A percentile compares a stretch with the other conserved stretches of the same genome.
phyloP scores from a whole-genome alignment of 306 rosid genomes.

The Fragaria ananassa region DNA sequence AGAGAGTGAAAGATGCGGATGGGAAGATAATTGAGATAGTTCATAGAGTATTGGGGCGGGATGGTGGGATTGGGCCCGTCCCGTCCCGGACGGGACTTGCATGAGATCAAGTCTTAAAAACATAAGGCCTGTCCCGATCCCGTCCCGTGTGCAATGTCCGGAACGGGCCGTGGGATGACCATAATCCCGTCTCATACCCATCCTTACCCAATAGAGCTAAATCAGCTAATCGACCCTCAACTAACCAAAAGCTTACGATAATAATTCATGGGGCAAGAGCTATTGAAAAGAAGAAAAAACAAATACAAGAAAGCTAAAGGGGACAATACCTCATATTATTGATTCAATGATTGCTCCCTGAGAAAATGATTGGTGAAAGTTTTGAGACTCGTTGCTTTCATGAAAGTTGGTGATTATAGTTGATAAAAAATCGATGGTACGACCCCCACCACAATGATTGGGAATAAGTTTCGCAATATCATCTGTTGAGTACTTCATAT shows the following conservation, averaged over 20 bases:
- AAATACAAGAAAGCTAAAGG: background rate
- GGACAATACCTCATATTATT: background rate
- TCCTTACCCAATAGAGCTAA: background rate
- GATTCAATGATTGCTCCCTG: conserved; percentile 3
- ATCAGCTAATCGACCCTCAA: background rate
- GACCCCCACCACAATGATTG: background rate
- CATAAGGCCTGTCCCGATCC: too few relatives aligned
- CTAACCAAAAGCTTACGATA: conserved; percentile 1
- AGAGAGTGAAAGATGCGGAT: too few relatives aligned
- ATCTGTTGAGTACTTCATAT: background rate
- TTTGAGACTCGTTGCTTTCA: background rate
- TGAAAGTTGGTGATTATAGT: background rate
- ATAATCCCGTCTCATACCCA: too few relatives aligned
- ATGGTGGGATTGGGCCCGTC: too few relatives aligned
- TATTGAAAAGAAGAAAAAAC: background rate
- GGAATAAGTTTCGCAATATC: too few relatives aligned
- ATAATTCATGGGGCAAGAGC: conserved; percentile 4
- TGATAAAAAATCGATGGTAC: background rate
- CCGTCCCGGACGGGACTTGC: too few relatives aligned
- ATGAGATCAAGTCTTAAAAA: too few relatives aligned
- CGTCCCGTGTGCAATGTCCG: too few relatives aligned
- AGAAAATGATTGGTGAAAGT: background rate
- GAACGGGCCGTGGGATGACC: too few relatives aligned
- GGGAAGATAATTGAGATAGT: too few relatives aligned
- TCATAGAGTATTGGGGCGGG: too few relatives aligned